A percentile compares a stretch with the other conserved stretches of the same genome.
phyloP scores from a whole-genome alignment of 495 filamentous ascomycete species.

The Acidomyces sp. region DNA sequence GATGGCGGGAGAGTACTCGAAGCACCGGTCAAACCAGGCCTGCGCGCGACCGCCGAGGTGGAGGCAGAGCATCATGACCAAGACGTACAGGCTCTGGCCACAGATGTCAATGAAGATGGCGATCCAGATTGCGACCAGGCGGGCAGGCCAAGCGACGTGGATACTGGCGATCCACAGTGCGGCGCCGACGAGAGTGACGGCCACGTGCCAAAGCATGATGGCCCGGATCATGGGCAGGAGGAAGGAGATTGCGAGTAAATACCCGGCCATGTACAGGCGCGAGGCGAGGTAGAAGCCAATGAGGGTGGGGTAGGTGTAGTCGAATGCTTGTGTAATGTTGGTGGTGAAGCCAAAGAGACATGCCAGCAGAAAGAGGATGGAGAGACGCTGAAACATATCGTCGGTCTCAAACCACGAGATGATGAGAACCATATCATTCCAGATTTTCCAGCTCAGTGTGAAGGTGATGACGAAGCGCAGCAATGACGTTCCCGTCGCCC shows the following conservation, averaged over 20 bases:
- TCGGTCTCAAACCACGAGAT: constrained; percentile 46
- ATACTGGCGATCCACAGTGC: constrained; percentile 43
- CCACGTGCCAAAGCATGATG: constrained; percentile 37
- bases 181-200: constrained; percentile 28
- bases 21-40: constrained; percentile 27
- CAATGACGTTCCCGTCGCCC: constrained; percentile 36
- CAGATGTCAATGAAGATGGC: constrained; percentile 37
- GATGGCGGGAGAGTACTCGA: constrained; percentile 44
- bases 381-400: constrained; percentile 42
- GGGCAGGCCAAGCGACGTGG: constrained; percentile 30
- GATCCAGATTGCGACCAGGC: constrained; percentile 37
- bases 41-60: constrained; percentile 16
- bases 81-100: constrained; percentile 14
- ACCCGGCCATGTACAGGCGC: constrained; percentile 36
- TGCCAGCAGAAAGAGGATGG: constrained; percentile 40
- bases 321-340: constrained; percentile 41
- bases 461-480: constrained; percentile 43
- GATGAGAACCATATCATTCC: constrained; percentile 39
- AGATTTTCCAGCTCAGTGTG: constrained; percentile 46
- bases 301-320: constrained; percentile 38
- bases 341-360: constrained; percentile 45
- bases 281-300: constrained; percentile 44
- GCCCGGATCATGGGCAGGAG: constrained; percentile 41
- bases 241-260: constrained; percentile 31
- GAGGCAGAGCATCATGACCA: constrained; percentile 24